Conservation (phyloP, 768 basidiomycete species). For the Dioszegia aurantiaca region DNA sequence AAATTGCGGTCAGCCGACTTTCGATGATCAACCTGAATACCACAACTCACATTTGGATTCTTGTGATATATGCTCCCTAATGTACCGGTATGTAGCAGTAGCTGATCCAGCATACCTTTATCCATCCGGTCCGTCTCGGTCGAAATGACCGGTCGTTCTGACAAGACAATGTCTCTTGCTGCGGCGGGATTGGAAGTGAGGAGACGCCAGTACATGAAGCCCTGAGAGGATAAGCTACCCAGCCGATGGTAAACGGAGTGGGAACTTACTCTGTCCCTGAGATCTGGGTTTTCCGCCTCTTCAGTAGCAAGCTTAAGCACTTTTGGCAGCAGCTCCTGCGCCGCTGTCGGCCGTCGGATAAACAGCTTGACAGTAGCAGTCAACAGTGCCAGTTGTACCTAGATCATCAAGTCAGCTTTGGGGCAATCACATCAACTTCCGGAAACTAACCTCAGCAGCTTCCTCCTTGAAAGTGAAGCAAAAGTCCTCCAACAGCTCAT, state of each 20-base stretch:
- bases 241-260: background rate
- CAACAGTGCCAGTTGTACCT: constrained; percentile 93
- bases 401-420: constrained; percentile 11
- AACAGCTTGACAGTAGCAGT: constrained; percentile 96
- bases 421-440: background rate
- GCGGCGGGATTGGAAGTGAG: constrained; percentile 86
- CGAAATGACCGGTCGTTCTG: constrained; percentile 94
- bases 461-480: constrained; percentile 87
- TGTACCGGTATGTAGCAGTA: constrained; percentile 88
- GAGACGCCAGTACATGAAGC: constrained; percentile 99
- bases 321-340: constrained; percentile 87
- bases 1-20: no score
- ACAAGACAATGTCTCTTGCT: constrained; percentile 83
- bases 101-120: constrained; percentile 88
- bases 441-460: constrained; percentile 73
- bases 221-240: constrained; percentile 50
- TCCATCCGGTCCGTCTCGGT: constrained; percentile 98
- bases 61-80: constrained; percentile 97
- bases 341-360: constrained; percentile 81
- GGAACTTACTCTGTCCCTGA: constrained; percentile 68
- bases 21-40: no score
- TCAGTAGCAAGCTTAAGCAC: constrained; percentile 97
- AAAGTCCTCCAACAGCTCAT: constrained; percentile 90
- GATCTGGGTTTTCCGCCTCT: constrained; percentile 95
- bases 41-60: constrained; percentile 69